Evolutionary conservation across 345 rosid species (phyloP), one percentile per base, ranked within the genome.

Genomic region (Pelargonium nanum): DNA sequence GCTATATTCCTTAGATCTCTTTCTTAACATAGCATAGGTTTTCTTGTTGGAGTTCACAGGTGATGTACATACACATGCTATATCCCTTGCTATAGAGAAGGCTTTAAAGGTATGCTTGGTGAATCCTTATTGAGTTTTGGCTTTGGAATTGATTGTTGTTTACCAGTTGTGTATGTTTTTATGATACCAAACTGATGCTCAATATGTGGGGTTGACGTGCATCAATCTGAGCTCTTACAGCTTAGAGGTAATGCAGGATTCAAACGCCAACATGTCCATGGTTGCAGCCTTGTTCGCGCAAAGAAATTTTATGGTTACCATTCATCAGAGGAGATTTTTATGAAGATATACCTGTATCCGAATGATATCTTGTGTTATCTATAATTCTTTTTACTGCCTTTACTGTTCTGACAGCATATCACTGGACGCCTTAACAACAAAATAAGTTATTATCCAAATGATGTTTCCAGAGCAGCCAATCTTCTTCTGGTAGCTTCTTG

Each of bases 321-420:
- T 70, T 68, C 91, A 62, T 72, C 74, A 3, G 99, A 92, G 72
- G 97, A 87, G 79, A 81, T 89, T 19, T 93, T 89, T 81, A 63
- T 89, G 73, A 93, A 93, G 82, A 85, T 93, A 67, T 81, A 84
- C 65, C 61, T 93, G 97, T 89, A 89, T 93, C 99, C 97, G 54
- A 24, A 19, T 70, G 23, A 26, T 56, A 2, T 26, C 20, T 6
- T 24, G 21, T 19, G 28, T 24, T 56, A 5, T 44, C 9, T 32
- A 4, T 67, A 56, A 68, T 15, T 69, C 70, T 34, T 55, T 21
- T 4, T 6, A 22, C 50, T 25, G 21, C 45, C 63, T 20, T 55
- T 68, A 58, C 5, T 23, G 9, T 1, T 5, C 19, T 19, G 15
- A 62, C 24, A 45, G 23, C 55, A 57, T 67, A 56, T 58, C 50